Evolutionary conservation across 2,329 filamentous ascomycete genomes (phyloP).

Genomic region (Fusarium sp.): DNA sequence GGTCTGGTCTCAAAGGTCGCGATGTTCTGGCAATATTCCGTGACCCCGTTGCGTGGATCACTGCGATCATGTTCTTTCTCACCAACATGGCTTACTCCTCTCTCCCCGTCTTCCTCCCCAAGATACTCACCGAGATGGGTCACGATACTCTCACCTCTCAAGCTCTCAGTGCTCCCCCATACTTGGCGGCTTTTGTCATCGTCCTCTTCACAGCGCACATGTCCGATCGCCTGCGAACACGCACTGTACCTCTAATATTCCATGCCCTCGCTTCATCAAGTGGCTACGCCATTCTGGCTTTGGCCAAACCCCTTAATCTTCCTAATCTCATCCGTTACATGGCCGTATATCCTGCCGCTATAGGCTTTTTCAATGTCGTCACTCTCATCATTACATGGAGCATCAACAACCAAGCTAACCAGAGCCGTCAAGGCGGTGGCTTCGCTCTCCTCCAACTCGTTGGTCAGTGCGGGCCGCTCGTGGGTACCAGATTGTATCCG

Average conservation of each 20-base stretch:
- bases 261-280: conserved; percentile 73
- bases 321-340: conserved; percentile 69
- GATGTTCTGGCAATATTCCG: conserved; percentile 62
- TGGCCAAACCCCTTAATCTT: conserved; percentile 60
- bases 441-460: conserved; percentile 84
- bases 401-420: conserved; percentile 82
- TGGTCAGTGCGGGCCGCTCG: conserved; percentile 79
- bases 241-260: conserved; percentile 72
- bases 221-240: conserved; percentile 72
- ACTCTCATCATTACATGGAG: conserved; percentile 89
- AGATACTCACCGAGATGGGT: conserved; percentile 80
- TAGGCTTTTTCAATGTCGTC: conserved; percentile 85
- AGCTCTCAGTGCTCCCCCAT: conserved; percentile 83
- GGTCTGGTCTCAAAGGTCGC: conserved; percentile 57
- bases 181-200: conserved; percentile 76
- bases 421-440: conserved; percentile 75
- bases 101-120: conserved; percentile 87
- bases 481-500: conserved; percentile 74
- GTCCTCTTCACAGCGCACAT: conserved; percentile 77
- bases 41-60: conserved; percentile 66
- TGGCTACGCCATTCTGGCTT: conserved; percentile 69
- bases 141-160: conserved; percentile 74
- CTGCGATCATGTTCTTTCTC: conserved; percentile 85
- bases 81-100: conserved; percentile 90
- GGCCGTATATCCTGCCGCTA: conserved; percentile 79